These are phyloP conservation scores for Suillus americanus DNA, from an alignment of 768 basidiomycete species.

Conservation along the genomic window DNA sequence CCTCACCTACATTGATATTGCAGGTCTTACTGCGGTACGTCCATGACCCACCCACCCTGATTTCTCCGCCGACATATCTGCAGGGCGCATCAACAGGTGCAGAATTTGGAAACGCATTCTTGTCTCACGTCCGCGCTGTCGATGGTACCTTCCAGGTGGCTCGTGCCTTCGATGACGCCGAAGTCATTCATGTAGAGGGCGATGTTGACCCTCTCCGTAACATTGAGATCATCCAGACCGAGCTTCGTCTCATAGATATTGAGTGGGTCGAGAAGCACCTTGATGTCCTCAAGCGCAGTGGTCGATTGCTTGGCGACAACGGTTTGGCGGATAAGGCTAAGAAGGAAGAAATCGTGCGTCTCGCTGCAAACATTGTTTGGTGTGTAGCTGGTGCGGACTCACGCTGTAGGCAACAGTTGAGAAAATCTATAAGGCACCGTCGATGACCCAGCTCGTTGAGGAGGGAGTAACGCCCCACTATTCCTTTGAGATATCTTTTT, in stretches of 20 bases:
- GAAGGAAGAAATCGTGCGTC: conserved; percentile 90
- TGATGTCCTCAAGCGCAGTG: conserved; percentile 72
- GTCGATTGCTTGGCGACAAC: conserved; percentile 67
- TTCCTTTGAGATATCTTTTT: conserved; percentile 62
- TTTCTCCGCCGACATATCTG: conserved; percentile 18
- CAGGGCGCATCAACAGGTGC: conserved; percentile 97
- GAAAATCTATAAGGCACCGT: conserved; percentile 78
- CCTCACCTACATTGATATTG: conserved; percentile 98
- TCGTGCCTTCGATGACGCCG: conserved; percentile 98
- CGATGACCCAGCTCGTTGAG: conserved; percentile 95
- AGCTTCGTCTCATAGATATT: conserved; percentile 94
- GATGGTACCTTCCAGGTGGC: conserved; percentile 99
- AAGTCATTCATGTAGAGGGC: conserved; percentile 98
- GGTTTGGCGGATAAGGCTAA: conserved; percentile 91
- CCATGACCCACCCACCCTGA: background rate
- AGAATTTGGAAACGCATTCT: conserved; percentile 95
- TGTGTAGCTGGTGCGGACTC: conserved; percentile 15
- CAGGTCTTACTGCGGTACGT: conserved; percentile 89
- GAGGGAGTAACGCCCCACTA: conserved; percentile 87
- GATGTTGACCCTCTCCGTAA: conserved; percentile 95
- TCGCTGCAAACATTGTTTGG: background rate
- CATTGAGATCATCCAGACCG: conserved; percentile 96
- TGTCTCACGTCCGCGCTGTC: conserved; percentile 96
- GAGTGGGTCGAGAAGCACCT: conserved; percentile 97
- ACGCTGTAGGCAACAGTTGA: conserved; percentile 71